Evolutionary conservation across 2,329 filamentous ascomycete species (phyloP), one percentile per base, ranked within the genome.

Genomic region (Neofusicoccum sp.): DNA sequence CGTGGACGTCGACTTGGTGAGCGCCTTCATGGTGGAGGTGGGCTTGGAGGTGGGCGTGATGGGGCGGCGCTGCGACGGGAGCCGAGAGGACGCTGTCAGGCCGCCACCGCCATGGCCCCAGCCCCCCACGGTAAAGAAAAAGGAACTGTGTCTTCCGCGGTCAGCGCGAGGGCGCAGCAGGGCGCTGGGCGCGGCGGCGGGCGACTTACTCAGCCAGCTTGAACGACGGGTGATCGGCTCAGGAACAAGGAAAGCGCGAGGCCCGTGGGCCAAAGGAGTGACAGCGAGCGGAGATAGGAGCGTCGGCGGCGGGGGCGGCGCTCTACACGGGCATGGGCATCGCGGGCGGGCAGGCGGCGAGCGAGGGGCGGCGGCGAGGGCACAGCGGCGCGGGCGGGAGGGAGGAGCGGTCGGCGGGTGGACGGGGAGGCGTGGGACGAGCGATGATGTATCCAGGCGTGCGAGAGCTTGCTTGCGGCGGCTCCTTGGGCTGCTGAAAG

Each of bases 1-100:
- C 11, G 71, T 71, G 14, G 73, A 75, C 33, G 71, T 69, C 16
- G 73, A 75, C 38, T 74, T 70, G 53, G 70, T 73, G 64, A 76
- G 68, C 58, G 73, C 69, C 63, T 74, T 75, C 54, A 58, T 62
- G 65, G 68, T 70, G 31, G 65, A 59, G 7, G 43, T 36, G 5
- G 59, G 38, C 45, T 60, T 63, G 4, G 71, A 70, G 60, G 69
- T 69, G 43, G 71, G 70, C 31, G 71, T 70, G 43, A 75, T 63
- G 44, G 73, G 73, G 61, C 73, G 73, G 41, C 73, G 62, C 40
- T 67, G 65, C 47, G 64, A 63, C 33, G 65, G 61, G 9, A 66
- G 66, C 45, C 70, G 70, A 38, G 71, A 73, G 66, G 73, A 69
- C 51, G 51, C 36, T 66, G 66, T 70, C 63, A 70, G 71, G 33